Evolutionary conservation across 495 filamentous ascomycete genomes (phyloP).

Genomic region (Tuber aestivum): DNA sequence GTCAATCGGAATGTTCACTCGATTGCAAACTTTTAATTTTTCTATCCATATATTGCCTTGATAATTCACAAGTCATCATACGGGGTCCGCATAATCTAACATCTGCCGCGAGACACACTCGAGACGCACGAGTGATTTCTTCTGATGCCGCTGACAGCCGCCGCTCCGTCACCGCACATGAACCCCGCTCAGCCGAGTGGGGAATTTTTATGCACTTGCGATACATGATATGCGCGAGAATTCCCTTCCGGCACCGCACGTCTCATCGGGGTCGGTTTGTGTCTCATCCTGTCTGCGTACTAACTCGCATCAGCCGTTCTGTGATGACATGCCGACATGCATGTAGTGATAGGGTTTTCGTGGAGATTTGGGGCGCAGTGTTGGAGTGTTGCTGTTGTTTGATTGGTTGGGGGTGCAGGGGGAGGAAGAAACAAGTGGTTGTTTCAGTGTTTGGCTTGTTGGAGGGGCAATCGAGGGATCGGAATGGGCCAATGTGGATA

Average conservation of each 20-base stretch:
- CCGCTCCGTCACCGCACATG: background rate
- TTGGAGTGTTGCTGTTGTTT: background rate
- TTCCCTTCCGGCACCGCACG: background rate
- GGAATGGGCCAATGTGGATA: no score
- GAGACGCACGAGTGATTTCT: constrained; percentile 1
- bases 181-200: background rate
- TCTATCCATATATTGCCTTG: background rate
- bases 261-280: background rate
- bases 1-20: background rate
- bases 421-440: background rate
- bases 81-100: background rate
- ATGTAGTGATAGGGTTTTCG: background rate
- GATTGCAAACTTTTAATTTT: background rate
- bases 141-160: background rate
- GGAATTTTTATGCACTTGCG: background rate
- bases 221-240: background rate
- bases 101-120: background rate
- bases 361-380: background rate
- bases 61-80: background rate
- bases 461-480: background rate
- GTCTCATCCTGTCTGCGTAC: background rate
- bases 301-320: background rate
- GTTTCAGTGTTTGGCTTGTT: background rate
- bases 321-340: background rate
- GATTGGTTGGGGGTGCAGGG: background rate